Base-by-base conservation (phyloP, 768 basidiomycete genomes). In the Trametes punicea region DNA sequence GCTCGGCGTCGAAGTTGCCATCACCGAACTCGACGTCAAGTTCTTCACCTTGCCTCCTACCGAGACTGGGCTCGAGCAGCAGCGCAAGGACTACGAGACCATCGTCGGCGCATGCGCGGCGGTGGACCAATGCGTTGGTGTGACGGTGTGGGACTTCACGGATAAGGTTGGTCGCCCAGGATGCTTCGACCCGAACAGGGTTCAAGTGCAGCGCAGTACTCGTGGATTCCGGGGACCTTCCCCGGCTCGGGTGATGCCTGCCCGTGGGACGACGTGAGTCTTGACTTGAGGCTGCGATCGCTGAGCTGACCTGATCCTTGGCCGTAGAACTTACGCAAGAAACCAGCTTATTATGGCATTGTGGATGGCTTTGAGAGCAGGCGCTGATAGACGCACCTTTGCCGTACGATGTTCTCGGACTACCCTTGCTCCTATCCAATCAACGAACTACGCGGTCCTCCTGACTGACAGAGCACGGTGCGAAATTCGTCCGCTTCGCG, bases 1-100 rank as follows among this genome's bases (percentile, higher is more conserved):
- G 13, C 77, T 85, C 23, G 84, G 85, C 39, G 72, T 87, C 40
- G 84, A 86, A 59, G 80, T 85, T n/a, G 84, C 84, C 11, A 77
- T 86, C 58, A 87, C 85, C 2, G 85, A 86, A 64, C 75, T 87
- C 39, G 85, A 87, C 64, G 80, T 81, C 60, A 74, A 82, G 39
- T 55, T 59, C 53, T 79, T 82, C 71, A 75, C 74, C 4, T 70
- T 81, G 6, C 83, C 82, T 8, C 74, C 71, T 8, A 47, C 34
- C 51, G 61, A 66, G 4, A 77, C 74, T 1, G 72, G 78, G 25
- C 70, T 81, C 29, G 73, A 67, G 23, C 81, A 84, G 63, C 83
- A 86, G 62, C 71, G 76, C 64, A 70, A 67, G 53, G 83, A 86
- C 64, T 86, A 84, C 59, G 69, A 75, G 67, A 75, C 74, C 15